Evolutionary conservation across 352 stramenopile species (phyloP), one percentile per base, ranked within the genome.

Genomic region (Globisporangium echinulatum): DNA sequence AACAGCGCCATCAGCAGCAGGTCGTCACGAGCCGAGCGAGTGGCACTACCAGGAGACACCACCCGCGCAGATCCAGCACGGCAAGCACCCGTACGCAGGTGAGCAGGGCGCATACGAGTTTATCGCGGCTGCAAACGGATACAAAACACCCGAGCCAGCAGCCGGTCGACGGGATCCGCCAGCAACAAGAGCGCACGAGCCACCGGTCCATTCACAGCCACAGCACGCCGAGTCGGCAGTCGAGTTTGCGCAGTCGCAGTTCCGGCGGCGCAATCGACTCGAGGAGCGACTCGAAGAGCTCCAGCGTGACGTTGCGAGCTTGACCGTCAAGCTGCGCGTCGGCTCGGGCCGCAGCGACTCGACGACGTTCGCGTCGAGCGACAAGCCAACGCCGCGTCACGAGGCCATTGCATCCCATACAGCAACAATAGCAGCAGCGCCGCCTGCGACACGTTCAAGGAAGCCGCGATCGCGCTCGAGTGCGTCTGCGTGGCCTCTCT

Each of bases 251-350:
- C 69, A 70, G 38, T 72, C 70, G 50, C 70, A 80, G 49, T 79
- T 76, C 59, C 69, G 59, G 46, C 72, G 75, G 8, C 71, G 77
- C 10, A 90, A 92, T 52, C 66, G 76, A 0, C 64, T 90, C 11
- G 80, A 92, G 54, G 72, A 75, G 61, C 72, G 80, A 5, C 69
- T 90, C 5, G 77, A 84, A 53, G 83, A 92, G 59, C 67, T 92
- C 46, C 77, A 90, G 67, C 75, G 82, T 39, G 83, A 92, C 56
- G 80, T 90, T 17, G 79, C 79, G 37, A 86, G 70, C 50, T 74
- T 92, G n/a, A 90, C 79, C 25, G 57, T 86, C n/a, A 85, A 82
- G 49, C 57, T 92, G 15, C 79, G 80, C 39, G 63, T 65, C 0
- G 58, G 49, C 1, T 69, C 69, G 33, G 75, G 67, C 38, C 69